These are phyloP conservation scores for Trichoderma guizhouense DNA, from an alignment of 2,329 filamentous ascomycete species.

Conservation along the genomic window DNA sequence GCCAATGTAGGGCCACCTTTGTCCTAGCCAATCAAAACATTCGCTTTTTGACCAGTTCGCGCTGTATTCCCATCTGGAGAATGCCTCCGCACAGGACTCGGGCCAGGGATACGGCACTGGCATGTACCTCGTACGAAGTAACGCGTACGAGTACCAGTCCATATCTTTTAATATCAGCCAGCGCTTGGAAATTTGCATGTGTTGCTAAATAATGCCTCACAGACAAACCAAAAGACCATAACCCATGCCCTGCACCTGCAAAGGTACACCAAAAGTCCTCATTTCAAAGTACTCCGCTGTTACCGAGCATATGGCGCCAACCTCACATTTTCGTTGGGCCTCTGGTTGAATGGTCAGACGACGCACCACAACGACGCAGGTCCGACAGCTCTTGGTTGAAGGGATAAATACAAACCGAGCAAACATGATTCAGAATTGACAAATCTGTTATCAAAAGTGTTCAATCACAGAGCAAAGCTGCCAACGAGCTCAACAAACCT, in stretches of 20 bases:
- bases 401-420: background rate
- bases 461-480: background rate
- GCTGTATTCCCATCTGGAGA: background rate
- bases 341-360: background rate
- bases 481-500: background rate
- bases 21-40: background rate
- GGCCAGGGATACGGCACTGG: background rate
- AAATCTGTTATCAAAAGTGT: background rate
- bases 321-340: background rate
- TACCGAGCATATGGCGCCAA: constrained; percentile 1
- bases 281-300: background rate
- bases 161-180: constrained; percentile 9
- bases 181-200: constrained; percentile 2
- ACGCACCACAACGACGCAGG: background rate
- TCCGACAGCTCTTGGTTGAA: background rate
- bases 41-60: background rate
- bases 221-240: background rate
- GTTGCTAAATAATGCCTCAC: constrained; percentile 15
- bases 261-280: background rate
- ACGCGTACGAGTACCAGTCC: background rate
- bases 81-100: background rate
- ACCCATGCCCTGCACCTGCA: background rate
- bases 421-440: background rate
- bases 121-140: background rate
- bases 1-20: background rate